Evolutionary conservation across 768 basidiomycete genomes (phyloP).

Genomic region (Thelephora ganbajun): DNA sequence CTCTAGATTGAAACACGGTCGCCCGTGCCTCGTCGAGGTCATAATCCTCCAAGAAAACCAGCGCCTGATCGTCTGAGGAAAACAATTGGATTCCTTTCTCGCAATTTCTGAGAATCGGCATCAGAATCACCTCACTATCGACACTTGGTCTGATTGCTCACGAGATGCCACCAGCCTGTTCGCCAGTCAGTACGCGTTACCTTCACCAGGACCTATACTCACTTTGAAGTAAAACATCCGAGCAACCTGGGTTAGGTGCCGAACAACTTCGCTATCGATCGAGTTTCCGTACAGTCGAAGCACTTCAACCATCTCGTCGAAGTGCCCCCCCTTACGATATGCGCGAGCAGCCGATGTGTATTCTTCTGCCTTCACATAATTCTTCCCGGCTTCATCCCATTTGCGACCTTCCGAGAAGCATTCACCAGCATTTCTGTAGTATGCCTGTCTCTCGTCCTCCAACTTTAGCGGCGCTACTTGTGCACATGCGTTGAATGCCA

Average conservation of each 20-base stretch:
- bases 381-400: constrained; percentile 27
- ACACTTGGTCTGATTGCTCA: constrained; percentile 15
- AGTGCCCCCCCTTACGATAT: constrained; percentile 35
- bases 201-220: constrained; percentile 14
- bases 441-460: constrained; percentile 12
- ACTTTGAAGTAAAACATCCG: constrained; percentile 30
- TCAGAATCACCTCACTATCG: constrained; percentile 4
- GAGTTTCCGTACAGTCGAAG: constrained; percentile 20
- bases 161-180: neutral
- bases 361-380: constrained; percentile 27
- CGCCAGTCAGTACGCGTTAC: constrained; percentile 1
- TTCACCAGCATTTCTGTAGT: constrained; percentile 28
- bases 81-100: constrained; percentile 40
- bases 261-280: constrained; percentile 19
- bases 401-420: constrained; percentile 30
- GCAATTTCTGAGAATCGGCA: neutral
- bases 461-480: constrained; percentile 13
- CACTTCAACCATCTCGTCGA: constrained; percentile 40
- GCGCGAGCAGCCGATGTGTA: constrained; percentile 29
- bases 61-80: constrained; percentile 30
- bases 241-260: constrained; percentile 28
- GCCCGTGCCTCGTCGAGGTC: constrained; percentile 37
- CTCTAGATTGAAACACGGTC: constrained; percentile 26
- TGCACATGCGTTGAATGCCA: constrained; percentile 29
- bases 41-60: constrained; percentile 43